A percentile compares a stretch with the other conserved stretches of the same genome.
phyloP scores from a whole-genome alignment of 2,329 filamentous ascomycete species.

The Zalaria sp. region DNA sequence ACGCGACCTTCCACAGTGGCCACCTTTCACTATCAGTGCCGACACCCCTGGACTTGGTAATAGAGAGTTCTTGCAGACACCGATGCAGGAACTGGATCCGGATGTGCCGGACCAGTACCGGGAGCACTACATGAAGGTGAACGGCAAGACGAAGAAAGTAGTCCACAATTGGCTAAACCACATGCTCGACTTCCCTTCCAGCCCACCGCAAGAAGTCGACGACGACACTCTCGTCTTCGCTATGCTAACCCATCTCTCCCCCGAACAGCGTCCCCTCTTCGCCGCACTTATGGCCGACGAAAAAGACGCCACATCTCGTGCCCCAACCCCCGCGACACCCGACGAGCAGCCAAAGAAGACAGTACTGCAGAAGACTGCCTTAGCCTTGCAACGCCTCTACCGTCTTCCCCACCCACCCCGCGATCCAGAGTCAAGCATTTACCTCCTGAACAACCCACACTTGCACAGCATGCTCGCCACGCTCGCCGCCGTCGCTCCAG shows the following conservation, averaged over 20 bases:
- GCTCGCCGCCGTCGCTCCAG: conserved; percentile 70
- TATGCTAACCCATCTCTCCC: conserved; percentile 73
- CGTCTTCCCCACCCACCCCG: conserved; percentile 58
- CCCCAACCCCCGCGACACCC: conserved; percentile 52
- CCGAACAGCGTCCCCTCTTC: conserved; percentile 65
- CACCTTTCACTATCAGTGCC: conserved; percentile 60
- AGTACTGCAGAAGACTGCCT: conserved; percentile 58
- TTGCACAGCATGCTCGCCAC: conserved; percentile 81
- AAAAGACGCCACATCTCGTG: conserved; percentile 38
- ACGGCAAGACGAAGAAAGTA: conserved; percentile 79
- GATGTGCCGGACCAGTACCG: conserved; percentile 89
- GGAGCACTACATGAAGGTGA: conserved; percentile 83
- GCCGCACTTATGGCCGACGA: conserved; percentile 60
- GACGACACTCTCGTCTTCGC: conserved; percentile 90
- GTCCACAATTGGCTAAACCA: conserved; percentile 82
- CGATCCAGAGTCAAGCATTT: conserved; percentile 75
- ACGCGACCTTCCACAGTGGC: conserved; percentile 75
- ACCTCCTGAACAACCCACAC: conserved; percentile 66
- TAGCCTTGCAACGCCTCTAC: conserved; percentile 76
- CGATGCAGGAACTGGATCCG: conserved; percentile 72
- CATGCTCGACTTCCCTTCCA: conserved; percentile 59
- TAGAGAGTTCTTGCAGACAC: conserved; percentile 30
- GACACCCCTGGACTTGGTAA: conserved; percentile 43
- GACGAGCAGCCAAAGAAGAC: conserved; percentile 27
- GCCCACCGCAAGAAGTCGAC: conserved; percentile 76